These are phyloP conservation scores for Zygoascus tannicola DNA, from an alignment of 805 yeast genomes.

Conservation along the genomic window DNA sequence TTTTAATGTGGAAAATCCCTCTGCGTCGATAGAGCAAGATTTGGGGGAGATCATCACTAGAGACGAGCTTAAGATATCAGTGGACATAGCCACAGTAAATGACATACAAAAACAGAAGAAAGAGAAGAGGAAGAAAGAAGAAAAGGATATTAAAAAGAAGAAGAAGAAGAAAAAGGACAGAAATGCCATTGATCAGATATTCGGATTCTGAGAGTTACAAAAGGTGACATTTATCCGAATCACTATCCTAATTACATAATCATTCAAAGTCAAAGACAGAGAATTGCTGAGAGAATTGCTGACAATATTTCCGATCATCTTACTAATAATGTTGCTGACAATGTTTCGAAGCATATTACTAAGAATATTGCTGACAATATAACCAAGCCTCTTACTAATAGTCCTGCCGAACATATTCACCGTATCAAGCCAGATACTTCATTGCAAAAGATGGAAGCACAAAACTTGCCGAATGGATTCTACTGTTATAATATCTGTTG, in stretches of 20 bases:
- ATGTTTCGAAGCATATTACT: too few relatives aligned
- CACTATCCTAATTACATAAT: too few relatives aligned
- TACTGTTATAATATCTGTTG: slow-evolving; percentile 72
- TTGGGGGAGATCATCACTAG: neutral
- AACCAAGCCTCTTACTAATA: too few relatives aligned
- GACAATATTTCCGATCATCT: too few relatives aligned
- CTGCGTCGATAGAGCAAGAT: neutral
- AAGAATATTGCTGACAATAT: too few relatives aligned
- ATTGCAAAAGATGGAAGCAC: slow-evolving; percentile 89
- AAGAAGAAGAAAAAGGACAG: slow-evolving; percentile 25
- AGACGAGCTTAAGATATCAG: neutral
- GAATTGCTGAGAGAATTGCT: too few relatives aligned
- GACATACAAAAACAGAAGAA: neutral
- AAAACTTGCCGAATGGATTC: slow-evolving; percentile 79
- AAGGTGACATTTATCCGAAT: too few relatives aligned
- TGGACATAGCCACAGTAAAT: neutral
- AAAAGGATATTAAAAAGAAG: neutral
- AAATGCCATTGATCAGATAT: slow-evolving; percentile 65
- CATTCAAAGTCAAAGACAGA: too few relatives aligned
- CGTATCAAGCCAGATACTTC: slow-evolving; percentile 32
- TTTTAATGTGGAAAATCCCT: neutral
- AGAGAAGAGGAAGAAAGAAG: neutral
- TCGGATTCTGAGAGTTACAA: slow-evolving; percentile 40
- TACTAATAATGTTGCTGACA: too few relatives aligned
- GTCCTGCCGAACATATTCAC: too few relatives aligned